Evolutionary conservation across 2,329 filamentous ascomycete species (phyloP).

Genomic region (Trichoderma gracile): DNA sequence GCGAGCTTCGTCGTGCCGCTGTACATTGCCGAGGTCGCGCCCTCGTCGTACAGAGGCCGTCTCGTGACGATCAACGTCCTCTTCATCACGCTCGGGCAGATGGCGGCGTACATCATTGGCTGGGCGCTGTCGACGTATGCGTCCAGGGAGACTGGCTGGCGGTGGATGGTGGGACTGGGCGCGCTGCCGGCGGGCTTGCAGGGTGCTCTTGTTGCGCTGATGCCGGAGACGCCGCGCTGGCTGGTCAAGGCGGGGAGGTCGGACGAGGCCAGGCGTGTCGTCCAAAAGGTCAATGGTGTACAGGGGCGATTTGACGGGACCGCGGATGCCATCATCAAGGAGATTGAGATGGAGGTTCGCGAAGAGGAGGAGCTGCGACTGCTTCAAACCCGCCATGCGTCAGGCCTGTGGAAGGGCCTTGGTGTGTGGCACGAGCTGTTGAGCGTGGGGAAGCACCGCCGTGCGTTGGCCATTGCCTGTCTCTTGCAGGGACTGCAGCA

Average conservation of each 20-base stretch:
- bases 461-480: slow-evolving; percentile 82
- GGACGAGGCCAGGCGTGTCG: slow-evolving; percentile 62
- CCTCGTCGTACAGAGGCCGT: slow-evolving; percentile 71
- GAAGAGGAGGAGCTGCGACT: slow-evolving; percentile 61
- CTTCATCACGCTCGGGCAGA: slow-evolving; percentile 85
- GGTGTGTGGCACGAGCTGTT: slow-evolving; percentile 57
- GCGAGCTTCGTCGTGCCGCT: slow-evolving; percentile 82
- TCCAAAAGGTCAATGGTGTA: slow-evolving; percentile 64
- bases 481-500: slow-evolving; percentile 86
- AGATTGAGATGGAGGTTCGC: slow-evolving; percentile 73
- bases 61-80: slow-evolving; percentile 80
- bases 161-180: slow-evolving; percentile 89
- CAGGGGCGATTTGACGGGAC: slow-evolving; percentile 45
- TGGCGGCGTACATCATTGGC: slow-evolving; percentile 82
- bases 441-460: slow-evolving; percentile 61
- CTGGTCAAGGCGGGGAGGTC: slow-evolving; percentile 68
- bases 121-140: slow-evolving; percentile 68
- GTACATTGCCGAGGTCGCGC: slow-evolving; percentile 85
- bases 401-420: slow-evolving; percentile 40
- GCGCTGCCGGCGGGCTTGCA: slow-evolving; percentile 75
- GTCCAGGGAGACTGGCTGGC: slow-evolving; percentile 64
- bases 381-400: slow-evolving; percentile 36
- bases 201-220: slow-evolving; percentile 63
- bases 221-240: slow-evolving; percentile 91
- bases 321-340: slow-evolving; percentile 62